Conservation (phyloP, 495 filamentous ascomycete genomes). For the Neurospora sublineolata region DNA sequence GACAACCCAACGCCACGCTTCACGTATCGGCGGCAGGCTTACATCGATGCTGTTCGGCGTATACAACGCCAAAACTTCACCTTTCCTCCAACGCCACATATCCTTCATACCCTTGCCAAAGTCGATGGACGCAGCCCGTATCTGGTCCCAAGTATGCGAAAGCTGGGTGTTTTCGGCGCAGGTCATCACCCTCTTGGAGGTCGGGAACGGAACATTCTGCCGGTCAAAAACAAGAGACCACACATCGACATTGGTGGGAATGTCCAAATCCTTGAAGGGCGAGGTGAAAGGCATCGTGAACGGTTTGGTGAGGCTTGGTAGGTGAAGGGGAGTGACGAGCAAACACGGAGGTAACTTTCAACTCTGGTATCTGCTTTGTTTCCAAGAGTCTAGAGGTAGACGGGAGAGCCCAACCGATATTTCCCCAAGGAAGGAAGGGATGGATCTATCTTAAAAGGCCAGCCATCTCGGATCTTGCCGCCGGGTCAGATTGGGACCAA, state of each 20-base stretch:
- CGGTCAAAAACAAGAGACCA: slow-evolving; percentile 59
- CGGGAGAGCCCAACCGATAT: not conserved
- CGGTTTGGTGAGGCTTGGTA: not conserved
- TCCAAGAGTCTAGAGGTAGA: not conserved
- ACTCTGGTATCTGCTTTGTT: not conserved
- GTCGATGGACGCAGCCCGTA: slow-evolving; percentile 51
- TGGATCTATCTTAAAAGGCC: not conserved
- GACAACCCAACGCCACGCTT: not conserved
- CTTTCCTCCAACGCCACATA: slow-evolving; percentile 66
- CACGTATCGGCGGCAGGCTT: not conserved
- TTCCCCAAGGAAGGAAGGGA: not conserved
- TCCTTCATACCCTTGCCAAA: slow-evolving; percentile 72
- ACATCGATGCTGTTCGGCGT: slow-evolving; percentile 57
- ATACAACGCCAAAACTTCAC: slow-evolving; percentile 61
- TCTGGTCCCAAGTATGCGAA: slow-evolving; percentile 60
- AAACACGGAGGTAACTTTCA: not conserved
- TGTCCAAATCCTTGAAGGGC: slow-evolving; percentile 42
- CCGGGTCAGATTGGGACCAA: not conserved
- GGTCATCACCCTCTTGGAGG: slow-evolving; percentile 53
- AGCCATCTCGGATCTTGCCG: not conserved
- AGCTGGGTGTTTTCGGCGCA: slow-evolving; percentile 58
- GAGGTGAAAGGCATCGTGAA: slow-evolving; percentile 45
- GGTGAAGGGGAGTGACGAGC: not conserved
- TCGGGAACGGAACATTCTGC: slow-evolving; percentile 6
- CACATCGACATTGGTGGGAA: slow-evolving; percentile 54